Percentiles rank a stretch among this genome's conserved stretches.
These are phyloP conservation scores for Cyclotella baltica DNA, from an alignment of 108 stramenopile genomes.

Conservation along the genomic window DNA sequence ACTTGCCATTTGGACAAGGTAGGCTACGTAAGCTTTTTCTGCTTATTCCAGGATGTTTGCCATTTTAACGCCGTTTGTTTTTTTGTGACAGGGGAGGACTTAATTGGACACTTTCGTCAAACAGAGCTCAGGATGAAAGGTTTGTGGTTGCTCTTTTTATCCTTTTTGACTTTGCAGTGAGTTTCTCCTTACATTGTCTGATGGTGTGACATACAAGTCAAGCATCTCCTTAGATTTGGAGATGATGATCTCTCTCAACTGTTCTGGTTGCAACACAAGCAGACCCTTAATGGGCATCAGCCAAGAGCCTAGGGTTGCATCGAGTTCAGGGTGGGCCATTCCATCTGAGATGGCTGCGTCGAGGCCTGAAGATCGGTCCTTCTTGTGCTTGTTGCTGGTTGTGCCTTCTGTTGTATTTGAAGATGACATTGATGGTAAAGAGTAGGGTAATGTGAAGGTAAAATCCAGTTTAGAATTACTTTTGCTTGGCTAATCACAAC, in stretches of 20 bases:
- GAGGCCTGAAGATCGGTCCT: neutral
- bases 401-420: neutral
- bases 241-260: neutral
- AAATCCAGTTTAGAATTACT: neutral
- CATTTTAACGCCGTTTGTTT: neutral
- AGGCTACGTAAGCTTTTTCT: neutral
- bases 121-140: neutral
- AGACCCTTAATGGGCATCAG: neutral
- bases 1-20: neutral
- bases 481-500: neutral
- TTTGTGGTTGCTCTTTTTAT: neutral
- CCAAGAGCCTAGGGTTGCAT: neutral
- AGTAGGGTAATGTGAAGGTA: too few relatives aligned
- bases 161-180: neutral
- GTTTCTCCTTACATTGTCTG: neutral
- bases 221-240: slow-evolving; percentile 6
- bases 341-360: neutral
- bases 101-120: neutral
- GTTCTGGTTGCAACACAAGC: slow-evolving; percentile 5
- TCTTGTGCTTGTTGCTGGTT: neutral
- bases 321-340: neutral
- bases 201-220: slow-evolving; percentile 3
- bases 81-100: neutral
- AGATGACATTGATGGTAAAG: neutral
- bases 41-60: neutral